Evolutionary conservation across 139 green algal genomes (phyloP), one percentile per base, ranked within the genome.

Genomic region (Parachlorella kessleri): DNA sequence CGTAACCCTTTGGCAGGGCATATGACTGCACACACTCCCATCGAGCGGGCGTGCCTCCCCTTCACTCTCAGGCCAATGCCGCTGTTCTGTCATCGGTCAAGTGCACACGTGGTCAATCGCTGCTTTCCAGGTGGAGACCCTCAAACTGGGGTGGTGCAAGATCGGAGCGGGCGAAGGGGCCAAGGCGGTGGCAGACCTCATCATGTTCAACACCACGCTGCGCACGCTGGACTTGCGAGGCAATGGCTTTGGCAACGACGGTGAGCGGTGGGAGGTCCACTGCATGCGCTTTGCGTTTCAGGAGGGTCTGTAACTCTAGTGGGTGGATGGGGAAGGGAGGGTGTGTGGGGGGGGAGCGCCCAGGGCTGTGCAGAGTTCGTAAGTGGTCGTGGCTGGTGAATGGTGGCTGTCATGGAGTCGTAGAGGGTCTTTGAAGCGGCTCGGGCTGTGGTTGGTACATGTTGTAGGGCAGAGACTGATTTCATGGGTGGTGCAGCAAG

Each of bases 121-220:
- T 24, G n/a, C 32, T 37, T 67, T 76, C 35, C 84, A 93, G 86
- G 74, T 98, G 41, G 87, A 93, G 68, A 84, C 81, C 2, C 78
- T 98, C 74, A 95, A 95, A 81, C 76, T 99, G 42, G 96, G 96
- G 10, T 99, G 96, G 96, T 99, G 96, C 91, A 98, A 99, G 86
- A 64, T 98, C n/a, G 93, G 92, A 28, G 71, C 64, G 28, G 76
- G 84, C 21, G 81, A 95, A 26, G 96, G 96, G 3, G 93, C 93
- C 1, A 81, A 91, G 55, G 90, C 89, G 0, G 72, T 98, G 24
- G 90, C 92, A 1, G 95, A 99, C 63, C 89, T 97, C 37, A 83
- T 99, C 24, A 96, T 98, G 88, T 98, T 95, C 88, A 95, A 97
- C 89, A 84, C 78, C 40, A 92, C 91, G 6, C 70, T 98, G 24